Percentiles rank a stretch among this genome's conserved stretches.
Conservation (phyloP, 768 basidiomycete species). For the Agaricus sinodeliciosus region DNA sequence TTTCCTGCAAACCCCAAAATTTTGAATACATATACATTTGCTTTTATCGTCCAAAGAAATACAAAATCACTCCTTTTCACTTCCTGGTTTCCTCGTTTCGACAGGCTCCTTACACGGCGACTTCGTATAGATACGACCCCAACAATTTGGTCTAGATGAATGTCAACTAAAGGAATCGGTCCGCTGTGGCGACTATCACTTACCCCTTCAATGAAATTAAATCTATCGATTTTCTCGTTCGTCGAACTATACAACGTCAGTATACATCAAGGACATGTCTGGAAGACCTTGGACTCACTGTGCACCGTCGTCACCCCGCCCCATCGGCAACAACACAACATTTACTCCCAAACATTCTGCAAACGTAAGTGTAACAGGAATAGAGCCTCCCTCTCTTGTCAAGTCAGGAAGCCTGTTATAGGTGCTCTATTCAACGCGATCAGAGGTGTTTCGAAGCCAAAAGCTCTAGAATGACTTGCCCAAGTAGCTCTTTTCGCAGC, state of each 20-base stretch:
- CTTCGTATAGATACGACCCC: slow-evolving; percentile 77
- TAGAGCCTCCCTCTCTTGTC: slow-evolving; percentile 90
- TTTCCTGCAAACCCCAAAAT: not conserved
- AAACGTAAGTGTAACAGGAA: slow-evolving; percentile 91
- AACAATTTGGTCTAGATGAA: slow-evolving; percentile 57
- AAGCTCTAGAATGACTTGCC: slow-evolving; percentile 24
- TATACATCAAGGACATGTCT: not conserved
- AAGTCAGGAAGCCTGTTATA: slow-evolving; percentile 75
- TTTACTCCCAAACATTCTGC: slow-evolving; percentile 84
- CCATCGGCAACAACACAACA: slow-evolving; percentile 87
- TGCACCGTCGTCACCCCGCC: slow-evolving; percentile 90
- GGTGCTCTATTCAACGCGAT: slow-evolving; percentile 29
- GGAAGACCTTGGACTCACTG: slow-evolving; percentile 47
- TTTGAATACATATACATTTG: too few relatives aligned
- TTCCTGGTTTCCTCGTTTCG: not conserved
- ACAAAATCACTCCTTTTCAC: too few relatives aligned
- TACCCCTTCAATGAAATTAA: slow-evolving; percentile 86
- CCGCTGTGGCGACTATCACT: slow-evolving; percentile 17
- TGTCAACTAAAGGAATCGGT: slow-evolving; percentile 1
- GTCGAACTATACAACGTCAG: slow-evolving; percentile 51
- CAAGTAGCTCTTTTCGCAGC: slow-evolving; percentile 85
- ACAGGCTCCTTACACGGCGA: slow-evolving; percentile 25
- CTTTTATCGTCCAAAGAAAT: too few relatives aligned
- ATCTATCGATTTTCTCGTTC: slow-evolving; percentile 90
- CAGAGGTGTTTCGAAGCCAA: not conserved